These are phyloP conservation scores for Leccinellum luteum DNA, from an alignment of 768 basidiomycete species.

Conservation along the genomic window DNA sequence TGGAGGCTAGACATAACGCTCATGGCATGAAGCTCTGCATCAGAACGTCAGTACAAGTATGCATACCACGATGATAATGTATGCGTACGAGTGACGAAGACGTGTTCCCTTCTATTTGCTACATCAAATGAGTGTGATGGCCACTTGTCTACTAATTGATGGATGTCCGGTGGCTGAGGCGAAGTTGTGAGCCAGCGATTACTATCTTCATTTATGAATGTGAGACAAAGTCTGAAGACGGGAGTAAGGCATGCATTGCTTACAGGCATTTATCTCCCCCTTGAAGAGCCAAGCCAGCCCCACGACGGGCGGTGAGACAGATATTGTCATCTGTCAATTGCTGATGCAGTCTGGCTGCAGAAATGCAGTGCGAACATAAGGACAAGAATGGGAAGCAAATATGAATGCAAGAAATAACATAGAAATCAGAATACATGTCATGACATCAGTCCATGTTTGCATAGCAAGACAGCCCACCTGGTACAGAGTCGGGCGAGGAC, in stretches of 20 bases:
- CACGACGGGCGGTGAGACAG: constrained; percentile 7
- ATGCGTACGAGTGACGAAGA: too few species aligned
- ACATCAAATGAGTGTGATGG: too few species aligned
- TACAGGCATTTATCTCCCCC: constrained; percentile 22
- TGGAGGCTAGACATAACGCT: not conserved
- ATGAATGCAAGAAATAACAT: constrained; percentile 15
- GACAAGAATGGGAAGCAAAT: constrained; percentile 18
- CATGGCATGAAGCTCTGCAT: not conserved
- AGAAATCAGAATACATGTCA: constrained; percentile 23
- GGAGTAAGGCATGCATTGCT: not conserved
- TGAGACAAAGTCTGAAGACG: too few species aligned
- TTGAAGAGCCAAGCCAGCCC: constrained; percentile 16
- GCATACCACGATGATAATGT: too few species aligned
- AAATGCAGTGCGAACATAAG: constrained; percentile 20
- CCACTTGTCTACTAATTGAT: too few species aligned
- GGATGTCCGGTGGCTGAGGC: too few species aligned
- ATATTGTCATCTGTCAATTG: constrained; percentile 11
- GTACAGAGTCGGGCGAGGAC: constrained; percentile 11
- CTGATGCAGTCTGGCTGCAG: constrained; percentile 19
- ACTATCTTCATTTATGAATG: too few species aligned
- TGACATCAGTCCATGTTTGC: constrained; percentile 43
- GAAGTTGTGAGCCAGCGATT: too few species aligned
- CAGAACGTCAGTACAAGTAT: too few species aligned
- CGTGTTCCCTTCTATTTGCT: too few species aligned
- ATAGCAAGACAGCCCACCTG: constrained; percentile 68